A percentile compares a stretch with the other conserved stretches of the same genome.
Evolutionary conservation across 2,329 filamentous ascomycete genomes (phyloP).

Genomic region (Trichoderma hamatum): DNA sequence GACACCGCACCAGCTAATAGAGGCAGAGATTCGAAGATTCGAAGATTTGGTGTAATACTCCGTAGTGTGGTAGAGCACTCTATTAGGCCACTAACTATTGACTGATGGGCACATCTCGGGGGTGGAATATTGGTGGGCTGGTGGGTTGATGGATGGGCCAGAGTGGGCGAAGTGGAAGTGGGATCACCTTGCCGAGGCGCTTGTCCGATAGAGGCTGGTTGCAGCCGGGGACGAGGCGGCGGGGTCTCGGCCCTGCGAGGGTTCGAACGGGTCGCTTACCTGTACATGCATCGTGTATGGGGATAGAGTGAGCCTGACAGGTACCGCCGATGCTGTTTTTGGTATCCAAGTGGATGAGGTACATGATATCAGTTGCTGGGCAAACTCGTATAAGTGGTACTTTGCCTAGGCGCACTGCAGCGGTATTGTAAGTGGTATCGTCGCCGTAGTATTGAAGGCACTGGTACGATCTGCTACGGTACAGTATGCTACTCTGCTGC

Average conservation of each 20-base stretch:
- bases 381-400: not conserved
- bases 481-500: not conserved
- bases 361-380: not conserved
- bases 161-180: not conserved
- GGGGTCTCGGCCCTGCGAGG: conserved; percentile 10
- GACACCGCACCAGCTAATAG: not conserved
- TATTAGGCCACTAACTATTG: not conserved
- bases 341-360: not conserved
- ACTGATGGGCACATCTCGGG: conserved; percentile 10
- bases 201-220: conserved; percentile 23
- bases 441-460: not conserved
- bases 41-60: conserved; percentile 1
- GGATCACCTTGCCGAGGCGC: conserved; percentile 21
- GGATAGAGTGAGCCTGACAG: not conserved
- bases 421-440: no score
- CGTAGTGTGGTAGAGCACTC: not conserved
- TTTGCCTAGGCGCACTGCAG: no score
- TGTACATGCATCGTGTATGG: not conserved
- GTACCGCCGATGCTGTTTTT: not conserved
- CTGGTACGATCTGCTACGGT: not conserved
- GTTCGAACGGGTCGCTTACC: not conserved
- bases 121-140: conserved; percentile 3
- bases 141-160: not conserved
- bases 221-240: conserved; percentile 5
- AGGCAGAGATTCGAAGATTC: conserved; percentile 12